Conservation (phyloP, 768 basidiomycete species). For the Serendipita indica region DNA sequence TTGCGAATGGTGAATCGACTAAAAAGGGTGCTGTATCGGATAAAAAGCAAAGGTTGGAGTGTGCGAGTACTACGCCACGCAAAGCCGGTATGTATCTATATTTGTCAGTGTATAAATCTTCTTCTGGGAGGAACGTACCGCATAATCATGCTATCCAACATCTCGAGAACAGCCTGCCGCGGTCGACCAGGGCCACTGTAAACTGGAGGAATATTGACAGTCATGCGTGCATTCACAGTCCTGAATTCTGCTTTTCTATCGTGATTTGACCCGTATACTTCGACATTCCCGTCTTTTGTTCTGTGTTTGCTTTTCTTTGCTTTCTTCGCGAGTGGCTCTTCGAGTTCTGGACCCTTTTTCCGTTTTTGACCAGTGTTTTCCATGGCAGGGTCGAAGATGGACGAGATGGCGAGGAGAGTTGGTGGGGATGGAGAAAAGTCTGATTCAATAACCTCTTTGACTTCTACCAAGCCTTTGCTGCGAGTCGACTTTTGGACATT, state of each 20-base stretch:
- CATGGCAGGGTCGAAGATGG: no score
- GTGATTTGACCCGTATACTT: slow-evolving; percentile 6
- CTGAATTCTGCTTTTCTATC: slow-evolving; percentile 36
- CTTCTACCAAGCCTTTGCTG: no score
- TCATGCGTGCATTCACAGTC: slow-evolving; percentile 46
- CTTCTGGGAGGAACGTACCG: slow-evolving; percentile 36
- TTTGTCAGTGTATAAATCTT: not conserved
- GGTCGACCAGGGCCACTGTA: slow-evolving; percentile 31
- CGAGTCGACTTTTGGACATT: no score
- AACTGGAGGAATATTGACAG: slow-evolving; percentile 64
- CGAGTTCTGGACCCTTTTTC: slow-evolving; percentile 11
- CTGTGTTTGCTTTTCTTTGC: slow-evolving; percentile 18
- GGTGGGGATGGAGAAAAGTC: not conserved
- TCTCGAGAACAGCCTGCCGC: slow-evolving; percentile 65
- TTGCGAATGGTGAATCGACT: slow-evolving; percentile 72
- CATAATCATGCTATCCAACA: slow-evolving; percentile 92
- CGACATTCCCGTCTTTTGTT: slow-evolving; percentile 25
- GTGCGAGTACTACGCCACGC: slow-evolving; percentile 71
- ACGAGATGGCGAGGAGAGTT: no score
- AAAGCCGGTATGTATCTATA: slow-evolving; percentile 80
- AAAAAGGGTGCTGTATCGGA: slow-evolving; percentile 50
- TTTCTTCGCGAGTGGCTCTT: slow-evolving; percentile 18
- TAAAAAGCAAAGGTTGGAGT: slow-evolving; percentile 61
- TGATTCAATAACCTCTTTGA: no score
- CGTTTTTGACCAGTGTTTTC: slow-evolving; percentile 15